phyloP scores from a whole-genome alignment of 1,139 yeast species.

The Williopsis jadinii region DNA sequence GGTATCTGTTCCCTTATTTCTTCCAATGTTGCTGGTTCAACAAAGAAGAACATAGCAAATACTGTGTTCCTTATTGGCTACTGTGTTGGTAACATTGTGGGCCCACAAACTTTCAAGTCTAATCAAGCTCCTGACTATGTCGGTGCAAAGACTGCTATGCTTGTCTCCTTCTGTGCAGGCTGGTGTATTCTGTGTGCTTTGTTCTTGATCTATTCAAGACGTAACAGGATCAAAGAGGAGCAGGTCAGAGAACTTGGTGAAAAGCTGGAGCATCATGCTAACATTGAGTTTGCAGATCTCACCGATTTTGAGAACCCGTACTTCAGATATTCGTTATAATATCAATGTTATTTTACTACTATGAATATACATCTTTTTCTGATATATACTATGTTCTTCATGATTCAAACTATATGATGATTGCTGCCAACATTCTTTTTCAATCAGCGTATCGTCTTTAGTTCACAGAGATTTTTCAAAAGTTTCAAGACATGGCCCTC shows the following conservation, averaged over 20 bases:
- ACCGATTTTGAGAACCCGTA: constrained; percentile 43
- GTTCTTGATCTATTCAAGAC: constrained; percentile 27
- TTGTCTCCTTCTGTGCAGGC: constrained; percentile 29
- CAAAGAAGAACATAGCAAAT: constrained; percentile 7
- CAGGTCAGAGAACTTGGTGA: constrained; percentile 18
- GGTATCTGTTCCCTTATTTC: constrained; percentile 7
- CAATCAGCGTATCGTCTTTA: too few relatives aligned
- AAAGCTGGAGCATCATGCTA: constrained; percentile 22
- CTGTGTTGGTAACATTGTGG: constrained; percentile 43
- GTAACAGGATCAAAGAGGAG: constrained; percentile 23
- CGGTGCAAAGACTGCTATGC: constrained; percentile 44
- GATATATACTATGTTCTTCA: too few relatives aligned
- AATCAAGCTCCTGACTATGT: constrained; percentile 34
- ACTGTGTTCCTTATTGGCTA: constrained; percentile 41
- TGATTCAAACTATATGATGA: too few relatives aligned
- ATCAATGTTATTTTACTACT: not conserved
- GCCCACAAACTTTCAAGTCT: constrained; percentile 38
- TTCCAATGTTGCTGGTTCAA: constrained; percentile 7
- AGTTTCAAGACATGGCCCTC: too few relatives aligned
- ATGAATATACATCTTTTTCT: not conserved
- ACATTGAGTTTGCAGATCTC: constrained; percentile 38
- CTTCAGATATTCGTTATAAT: constrained; percentile 31
- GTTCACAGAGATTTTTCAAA: too few relatives aligned
- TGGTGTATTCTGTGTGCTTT: constrained; percentile 6
- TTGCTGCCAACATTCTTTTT: too few relatives aligned